Percentiles rank a stretch among this genome's conserved stretches.
phyloP scores from a whole-genome alignment of 345 rosid species.

The Schrenkiella parvula region DNA sequence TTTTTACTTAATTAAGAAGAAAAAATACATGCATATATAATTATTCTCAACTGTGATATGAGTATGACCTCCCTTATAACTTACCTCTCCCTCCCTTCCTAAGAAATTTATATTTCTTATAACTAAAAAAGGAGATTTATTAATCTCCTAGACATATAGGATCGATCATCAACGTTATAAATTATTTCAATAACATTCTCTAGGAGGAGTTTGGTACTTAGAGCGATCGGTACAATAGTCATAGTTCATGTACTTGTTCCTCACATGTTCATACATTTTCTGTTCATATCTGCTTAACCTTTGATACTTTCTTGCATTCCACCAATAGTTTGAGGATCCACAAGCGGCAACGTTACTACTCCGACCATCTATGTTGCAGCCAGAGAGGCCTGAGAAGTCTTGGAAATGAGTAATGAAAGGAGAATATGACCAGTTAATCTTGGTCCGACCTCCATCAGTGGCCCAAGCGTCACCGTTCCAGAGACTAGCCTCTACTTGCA shows the following conservation, averaged over 20 bases:
- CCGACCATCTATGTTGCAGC: constrained; percentile 33
- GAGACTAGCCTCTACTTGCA: constrained; percentile 58
- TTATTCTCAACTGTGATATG: too few relatives aligned
- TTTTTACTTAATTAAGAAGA: too few relatives aligned
- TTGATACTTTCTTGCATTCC: constrained; percentile 44
- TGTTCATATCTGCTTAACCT: constrained; percentile 18
- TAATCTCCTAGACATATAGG: background rate
- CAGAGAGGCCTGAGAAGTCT: constrained; percentile 43
- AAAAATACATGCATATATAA: too few relatives aligned
- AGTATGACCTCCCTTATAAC: too few relatives aligned
- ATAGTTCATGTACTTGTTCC: constrained; percentile 33
- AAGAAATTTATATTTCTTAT: background rate
- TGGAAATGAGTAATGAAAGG: constrained; percentile 54
- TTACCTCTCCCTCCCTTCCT: too few relatives aligned
- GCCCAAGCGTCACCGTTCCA: constrained; percentile 77
- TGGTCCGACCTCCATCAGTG: constrained; percentile 56
- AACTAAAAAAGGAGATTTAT: background rate
- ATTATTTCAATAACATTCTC: constrained; percentile 23
- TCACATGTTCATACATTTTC: constrained; percentile 4
- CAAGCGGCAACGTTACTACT: constrained; percentile 18
- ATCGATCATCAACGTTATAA: background rate
- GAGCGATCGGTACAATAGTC: constrained; percentile 28
- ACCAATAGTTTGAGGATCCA: constrained; percentile 45
- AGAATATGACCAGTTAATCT: constrained; percentile 54
- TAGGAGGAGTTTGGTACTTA: constrained; percentile 12